These are phyloP conservation scores for sweet orange (Citrus sinensis) DNA, from an alignment of 345 rosid species.

Conservation along the genomic window DNA sequence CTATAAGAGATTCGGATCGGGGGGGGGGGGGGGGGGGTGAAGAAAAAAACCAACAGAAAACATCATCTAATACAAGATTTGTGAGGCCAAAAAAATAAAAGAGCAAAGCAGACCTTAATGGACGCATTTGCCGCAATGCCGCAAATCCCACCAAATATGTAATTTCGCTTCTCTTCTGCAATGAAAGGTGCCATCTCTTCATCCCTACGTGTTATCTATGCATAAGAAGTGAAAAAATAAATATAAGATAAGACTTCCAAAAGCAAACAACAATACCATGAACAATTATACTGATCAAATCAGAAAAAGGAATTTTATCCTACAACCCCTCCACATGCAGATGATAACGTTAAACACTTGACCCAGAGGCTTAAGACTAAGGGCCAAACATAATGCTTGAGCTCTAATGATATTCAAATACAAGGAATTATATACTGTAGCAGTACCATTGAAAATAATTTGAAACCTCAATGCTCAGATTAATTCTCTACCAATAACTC, in stretches of 20 bases:
- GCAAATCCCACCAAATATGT: conserved; percentile 96
- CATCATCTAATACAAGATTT: background rate
- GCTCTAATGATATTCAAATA: background rate
- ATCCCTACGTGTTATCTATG: conserved; percentile 88
- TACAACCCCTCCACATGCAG: background rate
- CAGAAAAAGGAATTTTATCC: background rate
- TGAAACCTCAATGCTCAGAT: background rate
- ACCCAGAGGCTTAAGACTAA: background rate
- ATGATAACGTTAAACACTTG: background rate
- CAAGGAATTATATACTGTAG: background rate
- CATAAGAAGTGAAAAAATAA: conserved; percentile 9
- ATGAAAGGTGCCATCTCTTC: conserved; percentile 94
- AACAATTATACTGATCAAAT: background rate
- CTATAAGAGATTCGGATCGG: background rate
- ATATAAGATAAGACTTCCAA: conserved; percentile 15
- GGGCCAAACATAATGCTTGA: background rate
- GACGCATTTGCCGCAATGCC: conserved; percentile 79
- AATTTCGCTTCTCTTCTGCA: conserved; percentile 64
- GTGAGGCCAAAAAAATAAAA: background rate
- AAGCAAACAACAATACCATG: background rate
- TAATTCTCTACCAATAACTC: background rate
- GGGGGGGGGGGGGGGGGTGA: too few species aligned
- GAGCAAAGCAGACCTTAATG: conserved; percentile 60
- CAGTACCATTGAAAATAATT: background rate
- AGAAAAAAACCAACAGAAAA: background rate